Conservation (phyloP, 495 filamentous ascomycete species). For the Gamarada debralockiae region DNA sequence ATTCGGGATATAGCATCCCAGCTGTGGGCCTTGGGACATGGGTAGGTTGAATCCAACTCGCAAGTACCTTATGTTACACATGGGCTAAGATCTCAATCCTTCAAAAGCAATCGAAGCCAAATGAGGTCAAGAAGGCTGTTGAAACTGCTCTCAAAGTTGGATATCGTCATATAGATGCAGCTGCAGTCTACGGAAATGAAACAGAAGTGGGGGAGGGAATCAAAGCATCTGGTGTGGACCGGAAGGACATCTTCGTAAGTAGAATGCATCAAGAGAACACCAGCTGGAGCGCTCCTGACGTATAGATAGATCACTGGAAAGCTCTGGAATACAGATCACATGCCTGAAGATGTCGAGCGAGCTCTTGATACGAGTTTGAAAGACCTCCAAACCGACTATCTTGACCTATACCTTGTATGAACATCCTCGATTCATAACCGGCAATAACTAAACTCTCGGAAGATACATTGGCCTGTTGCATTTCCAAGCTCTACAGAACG, state of each 20-base stretch:
- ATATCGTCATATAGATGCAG: constrained; percentile 57
- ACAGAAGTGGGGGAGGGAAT: constrained; percentile 61
- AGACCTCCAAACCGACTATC: constrained; percentile 68
- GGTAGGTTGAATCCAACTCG: neutral
- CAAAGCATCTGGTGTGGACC: constrained; percentile 55
- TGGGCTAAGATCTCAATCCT: no score
- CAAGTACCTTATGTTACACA: neutral
- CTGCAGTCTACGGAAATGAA: constrained; percentile 55
- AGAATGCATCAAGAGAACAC: constrained; percentile 8
- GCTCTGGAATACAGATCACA: constrained; percentile 43
- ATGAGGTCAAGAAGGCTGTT: constrained; percentile 14
- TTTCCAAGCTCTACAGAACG: constrained; percentile 15
- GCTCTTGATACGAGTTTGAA: constrained; percentile 56
- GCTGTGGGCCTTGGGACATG: constrained; percentile 27
- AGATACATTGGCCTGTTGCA: constrained; percentile 63
- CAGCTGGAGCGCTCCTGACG: constrained; percentile 16
- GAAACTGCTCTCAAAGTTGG: constrained; percentile 50
- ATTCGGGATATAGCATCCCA: constrained; percentile 25
- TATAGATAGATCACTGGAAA: constrained; percentile 52
- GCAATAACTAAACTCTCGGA: neutral
- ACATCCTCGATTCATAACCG: no score
- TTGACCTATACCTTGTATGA: constrained; percentile 68
- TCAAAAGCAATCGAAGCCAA: constrained; percentile 6
- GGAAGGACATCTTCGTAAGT: constrained; percentile 24
- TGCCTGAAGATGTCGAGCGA: constrained; percentile 37